Evolutionary conservation across 495 filamentous ascomycete species (phyloP), one percentile per base, ranked within the genome.

Genomic region (Penicillium simplicissimum): DNA sequence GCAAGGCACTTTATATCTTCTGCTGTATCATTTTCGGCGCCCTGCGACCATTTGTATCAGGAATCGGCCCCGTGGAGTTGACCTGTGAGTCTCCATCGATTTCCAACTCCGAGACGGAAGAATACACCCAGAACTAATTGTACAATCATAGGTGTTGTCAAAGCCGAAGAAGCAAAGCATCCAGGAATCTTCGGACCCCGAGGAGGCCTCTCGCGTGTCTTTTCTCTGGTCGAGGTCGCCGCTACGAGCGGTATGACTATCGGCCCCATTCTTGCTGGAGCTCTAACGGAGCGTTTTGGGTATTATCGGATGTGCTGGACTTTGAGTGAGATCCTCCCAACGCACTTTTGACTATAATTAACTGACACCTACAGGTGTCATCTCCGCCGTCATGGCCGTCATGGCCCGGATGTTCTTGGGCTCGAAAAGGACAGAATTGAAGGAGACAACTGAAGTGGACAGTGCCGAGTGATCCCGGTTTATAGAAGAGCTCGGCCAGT

Each of bases 151-250:
- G 48, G 23, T n/a, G 48, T 34, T 34, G 63, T 80, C 13, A 68
- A 77, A 23, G 64, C 70, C 5, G n/a, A 71, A 0, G 63, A 72
- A 35, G 51, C 36, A 0, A 38, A 62, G 3, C 17, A 71, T 9
- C 75, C 72, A 0, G 73, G 74, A 0, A 67, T 74, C 31, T 76
- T 76, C 23, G 76, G 77, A 8, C 62, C 61, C 1, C 62, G 73
- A 28, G 76, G 74, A 4, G 76, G 74, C 1, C 76, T 75, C 28
- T 77, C 78, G 8, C 71, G 74, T 34, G 77, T 73, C 14, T 62
- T 75, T 42, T 66, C 76, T 1, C 43, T 80, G 17, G 70, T 71
- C 31, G 72, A 68, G 34, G 68, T 80, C 57, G 71, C 66, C 23
- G 79, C 69, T 59, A 75, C 71, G 14, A 48, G 57, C 15, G 79